Conservation (phyloP, 2,329 filamentous ascomycete species). For the Biscogniauxia marginata region DNA sequence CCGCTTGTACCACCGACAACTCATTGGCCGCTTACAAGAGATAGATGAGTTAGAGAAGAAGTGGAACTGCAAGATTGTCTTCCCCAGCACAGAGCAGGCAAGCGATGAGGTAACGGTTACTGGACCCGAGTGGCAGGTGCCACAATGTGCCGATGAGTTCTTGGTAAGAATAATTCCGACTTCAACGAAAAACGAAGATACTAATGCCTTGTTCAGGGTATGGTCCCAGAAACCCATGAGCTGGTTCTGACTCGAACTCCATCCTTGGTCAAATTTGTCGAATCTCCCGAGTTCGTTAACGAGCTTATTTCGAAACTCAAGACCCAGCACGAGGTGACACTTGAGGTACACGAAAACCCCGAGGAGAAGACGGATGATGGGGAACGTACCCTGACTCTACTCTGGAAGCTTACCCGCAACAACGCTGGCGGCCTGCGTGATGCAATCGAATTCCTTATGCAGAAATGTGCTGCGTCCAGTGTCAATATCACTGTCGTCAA, state of each 20-base stretch:
- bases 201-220: slow-evolving; percentile 59
- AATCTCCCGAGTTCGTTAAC: slow-evolving; percentile 75
- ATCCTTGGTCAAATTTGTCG: slow-evolving; percentile 77
- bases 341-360: slow-evolving; percentile 67
- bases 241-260: slow-evolving; percentile 76
- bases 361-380: slow-evolving; percentile 59
- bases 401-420: slow-evolving; percentile 90
- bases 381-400: slow-evolving; percentile 58
- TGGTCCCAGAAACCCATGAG: slow-evolving; percentile 96
- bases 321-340: slow-evolving; percentile 87
- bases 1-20: slow-evolving; percentile 89
- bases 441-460: slow-evolving; percentile 90
- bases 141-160: slow-evolving; percentile 93
- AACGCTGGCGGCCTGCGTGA: slow-evolving; percentile 94
- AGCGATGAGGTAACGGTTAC: slow-evolving; percentile 96
- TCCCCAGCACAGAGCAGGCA: slow-evolving; percentile 94
- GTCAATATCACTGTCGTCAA: slow-evolving; percentile 86
- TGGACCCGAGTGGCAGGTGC: slow-evolving; percentile 96
- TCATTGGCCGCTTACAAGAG: slow-evolving; percentile 82
- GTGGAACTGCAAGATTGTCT: slow-evolving; percentile 99
- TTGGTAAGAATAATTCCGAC: slow-evolving; percentile 54
- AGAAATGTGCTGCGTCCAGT: slow-evolving; percentile 81
- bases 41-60: slow-evolving; percentile 97
- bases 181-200: slow-evolving; percentile 1
- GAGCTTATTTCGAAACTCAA: slow-evolving; percentile 84